These are phyloP conservation scores for Trichomonascus vanleenenianus DNA, from an alignment of 805 yeast genomes.

Conservation along the genomic window DNA sequence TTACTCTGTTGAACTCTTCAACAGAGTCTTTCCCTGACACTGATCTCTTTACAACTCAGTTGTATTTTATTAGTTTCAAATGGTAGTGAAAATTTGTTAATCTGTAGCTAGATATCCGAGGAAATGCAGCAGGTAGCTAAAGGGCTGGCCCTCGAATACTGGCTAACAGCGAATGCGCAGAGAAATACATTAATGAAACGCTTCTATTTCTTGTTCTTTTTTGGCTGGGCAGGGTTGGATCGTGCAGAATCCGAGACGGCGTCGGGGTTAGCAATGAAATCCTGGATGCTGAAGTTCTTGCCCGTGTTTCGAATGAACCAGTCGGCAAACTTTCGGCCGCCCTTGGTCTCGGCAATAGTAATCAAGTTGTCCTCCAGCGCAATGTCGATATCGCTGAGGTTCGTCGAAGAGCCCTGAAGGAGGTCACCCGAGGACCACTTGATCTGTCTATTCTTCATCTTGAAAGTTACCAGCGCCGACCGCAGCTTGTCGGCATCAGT, in stretches of 20 bases:
- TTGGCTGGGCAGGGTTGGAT: slow-evolving; percentile 7
- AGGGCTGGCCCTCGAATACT: no score
- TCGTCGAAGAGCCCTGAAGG: slow-evolving; percentile 34
- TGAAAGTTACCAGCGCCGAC: slow-evolving; percentile 36
- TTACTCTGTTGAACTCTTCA: no score
- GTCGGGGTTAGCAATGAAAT: slow-evolving; percentile 28
- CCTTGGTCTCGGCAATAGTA: slow-evolving; percentile 38
- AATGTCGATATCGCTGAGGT: slow-evolving; percentile 39
- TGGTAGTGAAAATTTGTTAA: no score
- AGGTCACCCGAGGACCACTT: slow-evolving; percentile 37
- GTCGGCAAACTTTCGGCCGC: slow-evolving; percentile 40
- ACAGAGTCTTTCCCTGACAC: no score
- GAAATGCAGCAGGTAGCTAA: no score
- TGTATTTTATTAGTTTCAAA: no score
- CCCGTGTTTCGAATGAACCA: slow-evolving; percentile 43
- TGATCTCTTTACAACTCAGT: no score
- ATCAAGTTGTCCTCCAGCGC: slow-evolving; percentile 34
- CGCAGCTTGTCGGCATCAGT: slow-evolving; percentile 31
- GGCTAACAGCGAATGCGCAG: no score
- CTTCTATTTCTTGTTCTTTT: slow-evolving; percentile 1
- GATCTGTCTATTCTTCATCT: slow-evolving; percentile 39
- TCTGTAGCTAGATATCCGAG: no score
- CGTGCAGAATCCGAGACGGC: no score
- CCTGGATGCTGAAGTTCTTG: slow-evolving; percentile 41
- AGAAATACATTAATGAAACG: no score